phyloP scores from a whole-genome alignment of 2,329 filamentous ascomycete genomes.

The Fusarium mundagurra region DNA sequence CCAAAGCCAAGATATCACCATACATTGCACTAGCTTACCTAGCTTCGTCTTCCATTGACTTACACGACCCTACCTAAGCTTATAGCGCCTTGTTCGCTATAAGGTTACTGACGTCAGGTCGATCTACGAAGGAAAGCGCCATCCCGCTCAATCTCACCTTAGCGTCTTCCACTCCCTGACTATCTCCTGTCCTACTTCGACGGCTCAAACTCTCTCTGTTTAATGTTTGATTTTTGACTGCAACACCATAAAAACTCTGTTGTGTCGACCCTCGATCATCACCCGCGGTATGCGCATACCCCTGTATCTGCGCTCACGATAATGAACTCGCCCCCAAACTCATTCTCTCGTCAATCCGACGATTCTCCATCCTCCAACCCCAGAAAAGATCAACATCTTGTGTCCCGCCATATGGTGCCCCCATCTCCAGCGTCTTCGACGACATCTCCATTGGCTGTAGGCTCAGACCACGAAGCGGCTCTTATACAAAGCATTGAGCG shows the following conservation, averaged over 20 bases:
- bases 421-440: constrained; percentile 43
- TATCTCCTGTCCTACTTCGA: constrained; percentile 8
- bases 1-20: background rate
- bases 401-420: constrained; percentile 25
- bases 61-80: background rate
- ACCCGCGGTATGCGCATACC: constrained; percentile 12
- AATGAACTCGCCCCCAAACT: constrained; percentile 43
- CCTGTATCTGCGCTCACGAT: constrained; percentile 1
- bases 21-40: background rate
- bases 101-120: constrained; percentile 27
- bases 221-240: background rate
- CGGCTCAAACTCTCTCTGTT: background rate
- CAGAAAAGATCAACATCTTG: background rate
- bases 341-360: constrained; percentile 22
- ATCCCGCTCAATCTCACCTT: constrained; percentile 16
- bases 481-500: constrained; percentile 48
- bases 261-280: background rate
- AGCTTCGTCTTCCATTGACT: background rate
- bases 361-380: background rate
- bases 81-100: constrained; percentile 3
- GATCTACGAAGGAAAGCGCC: constrained; percentile 1
- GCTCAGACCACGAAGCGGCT: constrained; percentile 43
- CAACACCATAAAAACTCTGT: background rate
- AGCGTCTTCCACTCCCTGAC: constrained; percentile 16
- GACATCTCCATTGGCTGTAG: constrained; percentile 46